phyloP scores from a whole-genome alignment of 2,329 filamentous ascomycete species.

The Hypoxylon sp. region DNA sequence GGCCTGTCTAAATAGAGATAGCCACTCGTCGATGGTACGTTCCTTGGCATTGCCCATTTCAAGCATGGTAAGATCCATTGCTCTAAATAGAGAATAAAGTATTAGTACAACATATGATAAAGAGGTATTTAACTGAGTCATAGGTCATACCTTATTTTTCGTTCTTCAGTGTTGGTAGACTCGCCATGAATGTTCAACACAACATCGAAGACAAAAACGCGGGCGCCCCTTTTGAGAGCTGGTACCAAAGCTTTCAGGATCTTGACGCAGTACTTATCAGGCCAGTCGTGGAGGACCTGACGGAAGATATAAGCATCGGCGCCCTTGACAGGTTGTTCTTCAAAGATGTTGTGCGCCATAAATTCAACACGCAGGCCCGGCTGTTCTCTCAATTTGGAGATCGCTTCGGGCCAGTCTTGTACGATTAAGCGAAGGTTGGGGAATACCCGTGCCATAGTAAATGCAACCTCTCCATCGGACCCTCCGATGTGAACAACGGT shows the following conservation, averaged over 20 bases:
- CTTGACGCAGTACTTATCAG: slow-evolving; percentile 54
- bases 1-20: slow-evolving; percentile 19
- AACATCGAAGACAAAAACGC: slow-evolving; percentile 19
- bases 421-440: slow-evolving; percentile 27
- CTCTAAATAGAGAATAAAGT: background rate
- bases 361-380: slow-evolving; percentile 23
- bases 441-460: slow-evolving; percentile 14
- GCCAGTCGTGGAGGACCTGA: slow-evolving; percentile 63
- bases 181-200: slow-evolving; percentile 16
- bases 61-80: slow-evolving; percentile 33
- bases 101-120: background rate
- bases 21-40: slow-evolving; percentile 26
- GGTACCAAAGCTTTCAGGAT: slow-evolving; percentile 50
- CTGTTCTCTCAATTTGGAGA: slow-evolving; percentile 14
- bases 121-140: background rate
- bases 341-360: slow-evolving; percentile 60
- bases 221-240: slow-evolving; percentile 11
- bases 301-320: slow-evolving; percentile 61
- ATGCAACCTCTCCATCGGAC: slow-evolving; percentile 13
- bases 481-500: slow-evolving; percentile 30
- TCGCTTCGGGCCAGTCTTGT: slow-evolving; percentile 29
- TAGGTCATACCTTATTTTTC: slow-evolving; percentile 17
- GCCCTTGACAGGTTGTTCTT: slow-evolving; percentile 56
- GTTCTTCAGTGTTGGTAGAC: slow-evolving; percentile 12
- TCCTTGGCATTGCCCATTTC: slow-evolving; percentile 31